Evolutionary conservation across 129 eudicot species (phyloP).

Genomic region (Saussurea involucrata): DNA sequence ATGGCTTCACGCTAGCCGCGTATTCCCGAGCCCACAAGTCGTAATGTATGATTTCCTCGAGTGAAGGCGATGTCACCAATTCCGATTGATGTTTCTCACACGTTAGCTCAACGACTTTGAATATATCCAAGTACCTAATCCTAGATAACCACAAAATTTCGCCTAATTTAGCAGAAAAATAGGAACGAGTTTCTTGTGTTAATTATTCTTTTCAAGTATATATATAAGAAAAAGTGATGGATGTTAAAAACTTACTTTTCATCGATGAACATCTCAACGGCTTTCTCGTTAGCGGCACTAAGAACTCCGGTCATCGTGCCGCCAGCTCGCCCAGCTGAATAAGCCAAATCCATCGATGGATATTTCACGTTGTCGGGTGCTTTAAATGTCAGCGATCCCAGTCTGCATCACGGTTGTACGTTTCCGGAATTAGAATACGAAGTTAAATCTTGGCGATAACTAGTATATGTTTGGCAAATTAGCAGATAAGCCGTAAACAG

Average conservation of each 20-base stretch:
- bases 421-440: background rate
- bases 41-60: conserved; percentile 73
- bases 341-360: conserved; percentile 93
- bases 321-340: conserved; percentile 94
- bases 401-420: conserved; percentile 39
- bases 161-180: background rate
- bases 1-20: conserved; percentile 56
- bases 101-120: conserved; percentile 92
- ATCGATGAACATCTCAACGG: conserved; percentile 87
- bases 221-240: background rate
- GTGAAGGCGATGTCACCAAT: conserved; percentile 61
- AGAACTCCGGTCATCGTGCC: conserved; percentile 99
- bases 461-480: background rate
- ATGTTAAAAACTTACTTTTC: conserved; percentile 58
- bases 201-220: background rate
- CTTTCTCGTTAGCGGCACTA: conserved; percentile 97
- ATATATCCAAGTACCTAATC: conserved; percentile 87
- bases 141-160: conserved; percentile 27
- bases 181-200: background rate
- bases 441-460: background rate
- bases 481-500: background rate
- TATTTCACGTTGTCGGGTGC: conserved; percentile 89
- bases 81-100: conserved; percentile 76
- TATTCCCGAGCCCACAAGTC: conserved; percentile 93
- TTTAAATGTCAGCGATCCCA: conserved; percentile 90